phyloP scores from a whole-genome alignment of 78 protist genomes.

The Monosiga brevicollis region DNA sequence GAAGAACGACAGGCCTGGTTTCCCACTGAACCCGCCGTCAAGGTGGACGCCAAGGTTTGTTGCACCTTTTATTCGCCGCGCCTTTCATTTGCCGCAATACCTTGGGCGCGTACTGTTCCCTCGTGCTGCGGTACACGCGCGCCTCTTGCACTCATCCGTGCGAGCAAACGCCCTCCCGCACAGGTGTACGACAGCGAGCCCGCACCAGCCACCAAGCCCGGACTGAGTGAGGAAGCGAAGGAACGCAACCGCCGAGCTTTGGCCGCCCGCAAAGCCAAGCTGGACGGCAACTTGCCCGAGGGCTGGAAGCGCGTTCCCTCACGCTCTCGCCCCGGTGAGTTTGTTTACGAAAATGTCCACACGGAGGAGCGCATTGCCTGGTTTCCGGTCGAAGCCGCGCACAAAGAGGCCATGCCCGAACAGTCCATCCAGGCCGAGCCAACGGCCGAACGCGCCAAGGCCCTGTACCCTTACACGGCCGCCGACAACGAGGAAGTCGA shows the following conservation, averaged over 20 bases:
- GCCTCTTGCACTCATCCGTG: too few relatives aligned
- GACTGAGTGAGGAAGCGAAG: neutral
- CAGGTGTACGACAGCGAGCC: too few relatives aligned
- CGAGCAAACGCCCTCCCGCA: too few relatives aligned
- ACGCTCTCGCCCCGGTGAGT: neutral
- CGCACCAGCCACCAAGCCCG: neutral
- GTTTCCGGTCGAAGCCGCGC: neutral
- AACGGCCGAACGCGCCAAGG: neutral
- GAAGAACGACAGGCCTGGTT: neutral
- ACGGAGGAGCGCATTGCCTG: neutral
- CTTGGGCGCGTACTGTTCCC: too few relatives aligned
- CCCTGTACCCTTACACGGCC: neutral
- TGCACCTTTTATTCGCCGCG: too few relatives aligned
- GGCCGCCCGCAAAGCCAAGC: neutral
- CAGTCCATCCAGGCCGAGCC: neutral
- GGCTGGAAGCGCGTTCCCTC: neutral
- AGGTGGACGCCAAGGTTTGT: too few relatives aligned
- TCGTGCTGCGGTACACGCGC: too few relatives aligned
- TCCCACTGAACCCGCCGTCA: neutral
- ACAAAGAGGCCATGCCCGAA: neutral
- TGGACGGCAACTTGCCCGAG: neutral
- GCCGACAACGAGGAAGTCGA: neutral
- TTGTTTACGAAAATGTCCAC: neutral
- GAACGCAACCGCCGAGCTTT: neutral
- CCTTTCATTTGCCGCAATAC: too few relatives aligned